phyloP scores from a whole-genome alignment of 176 grass and related monocot species.

The Triticum timopheevii region DNA sequence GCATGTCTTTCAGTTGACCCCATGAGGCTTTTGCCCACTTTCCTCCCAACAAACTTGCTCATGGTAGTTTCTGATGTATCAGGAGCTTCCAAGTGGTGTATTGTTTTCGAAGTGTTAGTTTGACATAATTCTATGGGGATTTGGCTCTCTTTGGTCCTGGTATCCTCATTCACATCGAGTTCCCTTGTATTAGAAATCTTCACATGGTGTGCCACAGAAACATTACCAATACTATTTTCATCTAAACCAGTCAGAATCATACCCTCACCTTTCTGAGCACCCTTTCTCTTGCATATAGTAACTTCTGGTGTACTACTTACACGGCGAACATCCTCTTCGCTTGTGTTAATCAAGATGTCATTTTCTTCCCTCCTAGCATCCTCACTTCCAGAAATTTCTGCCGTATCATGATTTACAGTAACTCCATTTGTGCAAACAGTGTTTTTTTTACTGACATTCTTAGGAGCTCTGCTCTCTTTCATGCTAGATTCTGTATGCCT shows the following conservation, averaged over 20 bases:
- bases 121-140: conserved; percentile 27
- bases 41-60: conserved; percentile 4
- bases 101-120: conserved; percentile 1
- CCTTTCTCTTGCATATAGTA: neutral
- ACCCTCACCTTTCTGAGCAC: conserved; percentile 26
- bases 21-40: neutral
- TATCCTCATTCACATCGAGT: conserved; percentile 10
- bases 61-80: neutral
- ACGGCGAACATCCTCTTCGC: neutral
- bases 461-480: neutral
- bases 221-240: conserved; percentile 20
- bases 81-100: conserved; percentile 1
- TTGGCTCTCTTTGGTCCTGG: conserved; percentile 26
- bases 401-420: neutral
- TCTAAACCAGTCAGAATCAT: conserved; percentile 11
- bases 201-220: neutral
- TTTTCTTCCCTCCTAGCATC: conserved; percentile 1
- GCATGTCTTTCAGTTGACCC: neutral
- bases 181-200: conserved; percentile 20
- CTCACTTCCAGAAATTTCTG: conserved; percentile 1
- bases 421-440: conserved; percentile 1
- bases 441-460: conserved; percentile 10
- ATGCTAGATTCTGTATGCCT: neutral
- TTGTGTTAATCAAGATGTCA: conserved; percentile 4
- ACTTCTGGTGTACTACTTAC: conserved; percentile 8